A percentile compares a stretch with the other conserved stretches of the same genome.
Evolutionary conservation across 352 stramenopile species (phyloP).

Genomic region (Phytophthora macrochlamydospora): DNA sequence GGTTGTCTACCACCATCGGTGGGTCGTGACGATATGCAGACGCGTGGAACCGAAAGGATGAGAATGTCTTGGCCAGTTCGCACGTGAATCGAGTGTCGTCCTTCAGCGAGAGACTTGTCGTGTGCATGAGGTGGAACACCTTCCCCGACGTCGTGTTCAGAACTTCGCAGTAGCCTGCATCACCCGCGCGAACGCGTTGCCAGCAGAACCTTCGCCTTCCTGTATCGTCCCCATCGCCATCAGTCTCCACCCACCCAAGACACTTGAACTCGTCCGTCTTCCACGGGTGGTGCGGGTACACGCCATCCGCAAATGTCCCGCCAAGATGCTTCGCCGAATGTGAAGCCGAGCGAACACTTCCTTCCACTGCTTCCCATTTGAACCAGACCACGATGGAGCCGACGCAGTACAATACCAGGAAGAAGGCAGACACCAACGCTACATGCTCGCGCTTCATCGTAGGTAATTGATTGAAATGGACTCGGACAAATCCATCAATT

Average conservation of each 20-base stretch:
- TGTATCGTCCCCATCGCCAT: slow-evolving; percentile 53
- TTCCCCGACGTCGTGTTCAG: slow-evolving; percentile 54
- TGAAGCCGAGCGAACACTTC: slow-evolving; percentile 1
- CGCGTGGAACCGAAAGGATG: slow-evolving; percentile 53
- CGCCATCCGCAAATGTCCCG: slow-evolving; percentile 4
- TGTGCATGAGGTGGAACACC: slow-evolving; percentile 69
- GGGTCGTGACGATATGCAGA: slow-evolving; percentile 62
- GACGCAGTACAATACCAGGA: slow-evolving; percentile 34
- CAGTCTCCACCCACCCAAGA: slow-evolving; percentile 65
- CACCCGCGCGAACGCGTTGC: slow-evolving; percentile 58
- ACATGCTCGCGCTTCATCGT: background rate
- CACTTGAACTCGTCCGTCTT: slow-evolving; percentile 59
- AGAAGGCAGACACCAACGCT: slow-evolving; percentile 7
- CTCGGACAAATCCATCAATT: too few species aligned
- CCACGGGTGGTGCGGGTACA: slow-evolving; percentile 28
- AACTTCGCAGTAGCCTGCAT: slow-evolving; percentile 70
- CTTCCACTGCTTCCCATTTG: slow-evolving; percentile 32
- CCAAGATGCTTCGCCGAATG: slow-evolving; percentile 1
- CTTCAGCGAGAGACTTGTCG: slow-evolving; percentile 64
- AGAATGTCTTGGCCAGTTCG: slow-evolving; percentile 60
- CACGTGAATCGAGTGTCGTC: slow-evolving; percentile 75
- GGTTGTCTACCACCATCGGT: slow-evolving; percentile 30
- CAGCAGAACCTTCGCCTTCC: slow-evolving; percentile 60
- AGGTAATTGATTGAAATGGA: too few species aligned
- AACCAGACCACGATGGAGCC: slow-evolving; percentile 33